A percentile compares a stretch with the other conserved stretches of the same genome.
phyloP scores from a whole-genome alignment of 441 rosid species.

The Daphne laureola region DNA sequence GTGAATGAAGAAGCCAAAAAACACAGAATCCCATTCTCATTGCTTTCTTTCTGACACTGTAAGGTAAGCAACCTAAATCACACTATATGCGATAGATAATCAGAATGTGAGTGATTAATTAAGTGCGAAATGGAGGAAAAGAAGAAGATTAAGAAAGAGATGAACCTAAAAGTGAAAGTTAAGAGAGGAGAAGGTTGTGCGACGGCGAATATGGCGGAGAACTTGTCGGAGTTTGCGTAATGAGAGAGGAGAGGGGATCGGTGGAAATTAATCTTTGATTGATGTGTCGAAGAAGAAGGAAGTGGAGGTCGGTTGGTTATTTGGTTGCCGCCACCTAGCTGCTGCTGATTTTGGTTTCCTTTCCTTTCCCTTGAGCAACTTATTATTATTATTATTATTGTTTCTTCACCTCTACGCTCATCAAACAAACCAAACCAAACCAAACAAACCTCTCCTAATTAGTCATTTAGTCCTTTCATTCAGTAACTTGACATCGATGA shows the following conservation, averaged over 20 bases:
- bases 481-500: too few species aligned
- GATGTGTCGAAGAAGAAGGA: neutral
- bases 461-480: too few species aligned
- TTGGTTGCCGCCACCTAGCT: too few species aligned
- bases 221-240: constrained; percentile 8
- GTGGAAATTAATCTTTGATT: too few species aligned
- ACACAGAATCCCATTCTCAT: constrained; percentile 16
- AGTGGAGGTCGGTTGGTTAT: constrained; percentile 2
- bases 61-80: neutral
- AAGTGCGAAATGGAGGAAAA: constrained; percentile 3
- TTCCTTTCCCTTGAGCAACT: too few species aligned
- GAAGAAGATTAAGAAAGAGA: constrained; percentile 12
- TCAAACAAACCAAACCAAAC: too few species aligned
- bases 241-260: neutral
- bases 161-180: neutral
- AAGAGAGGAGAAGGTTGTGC: constrained; percentile 3
- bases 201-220: constrained; percentile 11
- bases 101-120: neutral
- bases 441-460: too few species aligned
- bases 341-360: too few species aligned
- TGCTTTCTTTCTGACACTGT: constrained; percentile 8
- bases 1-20: constrained; percentile 15
- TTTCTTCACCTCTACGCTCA: too few species aligned
- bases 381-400: too few species aligned
- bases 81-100: neutral